Base-by-base conservation (phyloP, 371 early-diverging fungal genomes). In the Globomyces sp. region DNA sequence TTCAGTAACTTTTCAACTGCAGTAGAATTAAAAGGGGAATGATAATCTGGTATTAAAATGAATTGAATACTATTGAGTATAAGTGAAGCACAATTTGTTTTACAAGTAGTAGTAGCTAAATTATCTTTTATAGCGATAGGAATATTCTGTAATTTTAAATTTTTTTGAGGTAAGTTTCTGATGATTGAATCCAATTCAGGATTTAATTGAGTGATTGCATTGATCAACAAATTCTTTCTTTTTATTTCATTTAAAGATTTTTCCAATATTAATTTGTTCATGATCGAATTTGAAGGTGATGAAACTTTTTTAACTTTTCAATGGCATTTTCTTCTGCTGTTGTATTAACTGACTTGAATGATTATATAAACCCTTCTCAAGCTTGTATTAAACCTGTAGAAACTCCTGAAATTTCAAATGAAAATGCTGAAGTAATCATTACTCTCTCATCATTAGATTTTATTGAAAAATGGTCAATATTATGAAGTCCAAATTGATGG, bases 331-430 rank as follows among this genome's bases (percentile, higher is more conserved):
- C 58, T 6, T 13, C 86, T 40, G 92, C 89, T 11, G 79, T 92
- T 42, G 77, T 86, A 24, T 80, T 98, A 11, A 90, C 95, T 0
- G 94, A 96, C 81, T 85, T 98, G 39, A 93, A 96, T 74, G 97
- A 98, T 81, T 96, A 87, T 68, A 94, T 98, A 71, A 84, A 91
- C 34, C 96, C 97, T 13, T 92, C 93, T 36, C 94, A 95, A 73
- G 94, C 90, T 53, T 98, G 96, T 78, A 92, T 97, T 64, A 95
- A 93, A 67, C 98, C 97, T 6, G 90, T 93, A 1, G 89, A 92
- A 70, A 76, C 88, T 10, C 72, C 88, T 66, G 90, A 91, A 76
- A 82, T 80, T 10, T 73, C 79, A 13, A 74, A 71, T n/a, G 75
- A 58, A 76, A 82, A 65, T 74, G 75, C 68, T 70, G 80, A 76